phyloP scores from a whole-genome alignment of 2,329 filamentous ascomycete species.

The Daldinia eschscholtzii region DNA sequence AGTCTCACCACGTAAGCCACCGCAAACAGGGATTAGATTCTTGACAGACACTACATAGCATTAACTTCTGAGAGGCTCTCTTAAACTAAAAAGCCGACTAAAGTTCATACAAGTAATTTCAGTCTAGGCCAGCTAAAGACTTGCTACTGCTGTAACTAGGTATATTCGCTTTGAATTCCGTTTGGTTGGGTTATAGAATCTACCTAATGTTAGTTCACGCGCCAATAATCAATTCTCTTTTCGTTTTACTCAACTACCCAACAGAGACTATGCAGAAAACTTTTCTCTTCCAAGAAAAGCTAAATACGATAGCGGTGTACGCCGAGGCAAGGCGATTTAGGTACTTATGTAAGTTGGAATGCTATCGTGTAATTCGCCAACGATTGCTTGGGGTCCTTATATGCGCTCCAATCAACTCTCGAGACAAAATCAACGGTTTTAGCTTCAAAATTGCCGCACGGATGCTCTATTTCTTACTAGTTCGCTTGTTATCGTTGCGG shows the following conservation, averaged over 20 bases:
- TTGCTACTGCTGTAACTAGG: not conserved
- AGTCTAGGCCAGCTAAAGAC: not conserved
- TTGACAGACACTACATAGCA: not conserved
- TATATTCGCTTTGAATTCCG: not conserved
- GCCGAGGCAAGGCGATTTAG: not conserved
- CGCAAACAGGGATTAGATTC: constrained; percentile 19
- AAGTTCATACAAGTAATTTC: not conserved
- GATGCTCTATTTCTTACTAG: not conserved
- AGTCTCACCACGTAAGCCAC: constrained; percentile 12
- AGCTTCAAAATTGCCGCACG: constrained; percentile 3
- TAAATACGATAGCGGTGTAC: not conserved
- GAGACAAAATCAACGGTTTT: not conserved
- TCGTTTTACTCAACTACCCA: not conserved
- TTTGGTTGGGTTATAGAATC: not conserved
- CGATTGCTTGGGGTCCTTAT: constrained; percentile 10
- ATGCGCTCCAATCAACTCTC: constrained; percentile 40
- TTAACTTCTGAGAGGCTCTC: constrained; percentile 29
- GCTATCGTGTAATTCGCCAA: not conserved
- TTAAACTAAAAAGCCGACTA: constrained; percentile 19
- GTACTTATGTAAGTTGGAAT: not conserved
- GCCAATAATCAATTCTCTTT: not conserved
- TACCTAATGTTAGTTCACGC: not conserved
- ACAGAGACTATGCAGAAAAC: not conserved
- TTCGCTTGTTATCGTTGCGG: constrained; percentile 12
- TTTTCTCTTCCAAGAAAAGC: not conserved